A percentile compares a stretch with the other conserved stretches of the same genome.
phyloP scores from a whole-genome alignment of 441 rosid genomes.

The Metrosideros polymorpha region DNA sequence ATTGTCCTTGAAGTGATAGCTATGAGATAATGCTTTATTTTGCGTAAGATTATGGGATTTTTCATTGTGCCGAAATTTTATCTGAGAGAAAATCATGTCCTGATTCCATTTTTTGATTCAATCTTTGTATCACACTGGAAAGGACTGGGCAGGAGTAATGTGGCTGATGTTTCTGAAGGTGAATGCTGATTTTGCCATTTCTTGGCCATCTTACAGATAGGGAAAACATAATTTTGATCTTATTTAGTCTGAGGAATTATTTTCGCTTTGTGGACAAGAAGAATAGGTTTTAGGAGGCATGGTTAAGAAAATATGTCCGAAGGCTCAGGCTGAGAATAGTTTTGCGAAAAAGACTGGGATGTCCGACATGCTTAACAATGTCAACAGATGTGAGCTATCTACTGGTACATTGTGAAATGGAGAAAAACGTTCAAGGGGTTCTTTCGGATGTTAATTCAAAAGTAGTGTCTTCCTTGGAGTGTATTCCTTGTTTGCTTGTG shows the following conservation, averaged over 20 bases:
- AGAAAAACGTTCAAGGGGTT: not conserved
- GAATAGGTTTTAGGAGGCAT: not conserved
- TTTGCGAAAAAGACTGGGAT: not conserved
- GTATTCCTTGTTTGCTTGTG: not conserved
- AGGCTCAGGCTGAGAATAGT: not conserved
- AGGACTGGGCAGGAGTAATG: not conserved
- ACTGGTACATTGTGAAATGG: not conserved
- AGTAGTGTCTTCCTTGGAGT: not conserved
- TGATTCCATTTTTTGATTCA: too few species aligned
- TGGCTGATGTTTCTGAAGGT: too few species aligned
- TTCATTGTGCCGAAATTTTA: too few species aligned
- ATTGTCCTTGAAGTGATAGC: not conserved
- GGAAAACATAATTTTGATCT: not conserved
- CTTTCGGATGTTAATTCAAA: not conserved
- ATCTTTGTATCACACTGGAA: not conserved
- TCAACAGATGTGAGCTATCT: not conserved
- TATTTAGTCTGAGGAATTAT: slow-evolving; percentile 1
- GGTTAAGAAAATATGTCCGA: not conserved
- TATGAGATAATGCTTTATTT: too few species aligned
- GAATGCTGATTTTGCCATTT: too few species aligned
- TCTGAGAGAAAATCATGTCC: too few species aligned
- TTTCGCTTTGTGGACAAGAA: not conserved
- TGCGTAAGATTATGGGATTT: too few species aligned
- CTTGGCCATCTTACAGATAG: too few species aligned
- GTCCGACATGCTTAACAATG: not conserved